Percentiles rank a stretch among this genome's conserved stretches.
Evolutionary conservation across 2,329 filamentous ascomycete genomes (phyloP).

Genomic region (Fusarium abutilonis): DNA sequence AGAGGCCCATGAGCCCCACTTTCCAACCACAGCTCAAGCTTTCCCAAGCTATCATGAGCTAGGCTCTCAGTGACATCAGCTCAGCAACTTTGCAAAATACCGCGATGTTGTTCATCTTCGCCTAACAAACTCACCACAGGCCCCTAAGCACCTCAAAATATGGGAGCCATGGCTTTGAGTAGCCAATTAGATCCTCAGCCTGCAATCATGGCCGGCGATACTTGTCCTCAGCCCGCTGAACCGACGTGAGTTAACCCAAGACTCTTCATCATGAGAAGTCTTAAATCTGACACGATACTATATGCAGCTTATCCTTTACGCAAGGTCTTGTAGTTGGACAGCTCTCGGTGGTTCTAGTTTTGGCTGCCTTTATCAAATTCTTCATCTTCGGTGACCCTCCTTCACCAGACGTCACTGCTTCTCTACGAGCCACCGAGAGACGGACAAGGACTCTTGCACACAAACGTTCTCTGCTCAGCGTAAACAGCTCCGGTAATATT

Average conservation of each 20-base stretch:
- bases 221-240: slow-evolving; percentile 56
- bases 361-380: slow-evolving; percentile 98
- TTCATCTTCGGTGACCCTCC: slow-evolving; percentile 98
- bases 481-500: slow-evolving; percentile 59
- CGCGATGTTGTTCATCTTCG: slow-evolving; percentile 6
- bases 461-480: slow-evolving; percentile 75
- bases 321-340: slow-evolving; percentile 94
- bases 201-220: slow-evolving; percentile 52
- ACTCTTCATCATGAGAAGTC: slow-evolving; percentile 14
- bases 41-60: slow-evolving; percentile 18
- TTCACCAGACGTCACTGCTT: slow-evolving; percentile 81
- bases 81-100: slow-evolving; percentile 3
- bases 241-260: slow-evolving; percentile 51
- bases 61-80: slow-evolving; percentile 32
- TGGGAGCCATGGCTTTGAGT: background rate
- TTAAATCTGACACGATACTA: slow-evolving; percentile 8
- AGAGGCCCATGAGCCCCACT: slow-evolving; percentile 7
- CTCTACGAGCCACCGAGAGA: slow-evolving; percentile 77
- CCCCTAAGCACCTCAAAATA: background rate
- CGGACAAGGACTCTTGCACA: slow-evolving; percentile 79
- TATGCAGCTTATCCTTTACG: slow-evolving; percentile 81
- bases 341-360: slow-evolving; percentile 87
- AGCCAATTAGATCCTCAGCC: background rate
- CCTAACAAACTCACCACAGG: background rate
- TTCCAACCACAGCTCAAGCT: slow-evolving; percentile 6